Base-by-base conservation (phyloP, 73 alveolate genomes). In the Blepharisma stoltei region DNA sequence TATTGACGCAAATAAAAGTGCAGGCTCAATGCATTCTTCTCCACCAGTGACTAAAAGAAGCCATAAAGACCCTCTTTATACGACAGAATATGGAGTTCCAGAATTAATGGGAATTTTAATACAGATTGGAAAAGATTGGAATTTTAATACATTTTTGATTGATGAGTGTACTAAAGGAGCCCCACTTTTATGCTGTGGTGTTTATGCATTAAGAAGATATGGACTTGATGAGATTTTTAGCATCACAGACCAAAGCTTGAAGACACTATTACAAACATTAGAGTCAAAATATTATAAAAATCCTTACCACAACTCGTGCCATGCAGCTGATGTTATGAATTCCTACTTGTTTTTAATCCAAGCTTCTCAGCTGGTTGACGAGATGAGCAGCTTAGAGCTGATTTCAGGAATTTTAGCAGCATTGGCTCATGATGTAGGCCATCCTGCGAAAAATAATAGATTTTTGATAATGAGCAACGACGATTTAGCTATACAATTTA, bases 361-460 rank as follows among this genome's bases (percentile, higher is more conserved):
- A 27, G 76, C 81, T 55, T 82, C 91, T 45, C 85, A 89, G 41
- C 88, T 90, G 43, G 90, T 83, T 45, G 91, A 89, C 76, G 54
- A 80, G 67, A 85, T 92, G 7, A 90, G 86, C 67, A 89, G 81
- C 65, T 83, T 85, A 76, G 97, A 92, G 73, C 55, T 85, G 67
- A 77, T 88, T 45, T 66, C 93, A 76, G 86, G 90, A 48, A 78
- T 86, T 41, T 86, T 92, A 6, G 90, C 97, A 7, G 84, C 92
- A 37, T 83, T 90, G 37, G 93, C 92, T 14, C 97, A 92, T 77
- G 97, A 92, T 77, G 85, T 85, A 32, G 96, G 93, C 4, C 97
- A 92, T 83, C 89, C 89, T 37, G 96, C 96, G 0, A 71, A 83
- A 44, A 92, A 91, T 44, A 92, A 92, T 82, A 83, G 90, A n/a